Base-by-base conservation (phyloP, 306 rosid species). In the Vigna radiata region DNA sequence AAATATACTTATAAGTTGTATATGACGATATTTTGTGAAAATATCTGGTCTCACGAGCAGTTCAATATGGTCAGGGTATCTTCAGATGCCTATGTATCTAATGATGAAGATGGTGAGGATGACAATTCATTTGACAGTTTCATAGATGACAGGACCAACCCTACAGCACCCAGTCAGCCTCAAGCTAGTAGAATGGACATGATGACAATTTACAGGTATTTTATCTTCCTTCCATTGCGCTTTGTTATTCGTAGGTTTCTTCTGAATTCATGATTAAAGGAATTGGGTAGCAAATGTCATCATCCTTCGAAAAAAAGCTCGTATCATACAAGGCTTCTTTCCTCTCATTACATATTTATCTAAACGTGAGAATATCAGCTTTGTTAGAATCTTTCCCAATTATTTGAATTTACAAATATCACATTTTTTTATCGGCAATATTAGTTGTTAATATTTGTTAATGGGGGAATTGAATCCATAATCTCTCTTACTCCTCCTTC, bases 171-270 rank as follows among this genome's bases (percentile, higher is more conserved):
- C 75, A 87, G 87, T 81, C 97, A 86, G 68, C 85, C 91, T 68
- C 91, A 82, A 81, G 82, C 82, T 67, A 72, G 90, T 53, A 79
- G 87, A 83, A 33, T 68, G 67, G 97, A 94, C 86, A 94, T 92
- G 96, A 94, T 92, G 95, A 90, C 95, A 68, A 83, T 92, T 75
- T 94, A 92, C 95, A 92, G 97, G 98, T 89, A 75, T 75, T 43
- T 47, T 59, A 18, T 52, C 63, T 73, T 56, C 47, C 59, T 39
- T 61, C 12, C 23, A 49, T 66, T 65, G 79, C 77, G 16, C 67
- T 60, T 60, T 6, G 39, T 29, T 66, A 49, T 53, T 36, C 66
- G 18, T 62, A 12, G 25, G 76, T 25, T 44, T 41, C 15, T 71
- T 4, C 37, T n/a, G 18, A 7, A 60, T 59, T 52, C 70, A 59